Percentiles rank a stretch among this genome's conserved stretches.
phyloP scores from a whole-genome alignment of 148 eudicot species.

The Cornus controversa region DNA sequence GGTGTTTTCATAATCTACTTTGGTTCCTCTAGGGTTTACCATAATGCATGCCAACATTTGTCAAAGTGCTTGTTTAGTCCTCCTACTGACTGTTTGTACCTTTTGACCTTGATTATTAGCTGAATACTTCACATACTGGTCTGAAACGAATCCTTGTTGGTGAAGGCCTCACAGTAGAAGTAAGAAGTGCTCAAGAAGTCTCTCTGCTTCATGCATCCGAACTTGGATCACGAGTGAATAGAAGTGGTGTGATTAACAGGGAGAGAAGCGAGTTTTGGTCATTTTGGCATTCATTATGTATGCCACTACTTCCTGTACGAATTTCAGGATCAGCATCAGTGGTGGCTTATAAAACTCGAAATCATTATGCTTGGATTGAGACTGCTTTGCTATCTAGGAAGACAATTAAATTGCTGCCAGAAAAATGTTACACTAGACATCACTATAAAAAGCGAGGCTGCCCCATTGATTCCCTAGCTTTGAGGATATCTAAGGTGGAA shows the following conservation, averaged over 20 bases:
- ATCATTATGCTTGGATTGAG: constrained; percentile 26
- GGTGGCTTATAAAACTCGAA: constrained; percentile 39
- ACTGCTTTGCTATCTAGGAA: constrained; percentile 25
- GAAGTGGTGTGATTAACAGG: constrained; percentile 12
- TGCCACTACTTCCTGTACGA: constrained; percentile 39
- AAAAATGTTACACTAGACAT: constrained; percentile 39
- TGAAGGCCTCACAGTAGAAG: constrained; percentile 55
- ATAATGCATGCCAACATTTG: background rate
- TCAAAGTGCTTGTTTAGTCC: background rate
- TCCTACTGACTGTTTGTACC: constrained; percentile 9
- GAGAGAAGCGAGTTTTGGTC: constrained; percentile 17
- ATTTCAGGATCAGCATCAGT: constrained; percentile 51
- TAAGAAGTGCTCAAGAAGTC: constrained; percentile 48
- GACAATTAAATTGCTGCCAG: constrained; percentile 48
- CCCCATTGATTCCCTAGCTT: constrained; percentile 29
- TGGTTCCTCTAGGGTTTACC: background rate
- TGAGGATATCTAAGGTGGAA: constrained; percentile 33
- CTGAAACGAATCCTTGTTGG: constrained; percentile 50
- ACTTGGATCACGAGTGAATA: constrained; percentile 19
- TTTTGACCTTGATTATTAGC: constrained; percentile 30
- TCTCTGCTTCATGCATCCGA: constrained; percentile 31
- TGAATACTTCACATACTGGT: constrained; percentile 45
- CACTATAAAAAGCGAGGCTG: constrained; percentile 22
- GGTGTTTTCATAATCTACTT: background rate
- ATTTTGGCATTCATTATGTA: constrained; percentile 30